A percentile compares a stretch with the other conserved stretches of the same genome.
These are phyloP conservation scores for Raphanus raphanistrum DNA, from an alignment of 345 rosid genomes.

Conservation along the genomic window DNA sequence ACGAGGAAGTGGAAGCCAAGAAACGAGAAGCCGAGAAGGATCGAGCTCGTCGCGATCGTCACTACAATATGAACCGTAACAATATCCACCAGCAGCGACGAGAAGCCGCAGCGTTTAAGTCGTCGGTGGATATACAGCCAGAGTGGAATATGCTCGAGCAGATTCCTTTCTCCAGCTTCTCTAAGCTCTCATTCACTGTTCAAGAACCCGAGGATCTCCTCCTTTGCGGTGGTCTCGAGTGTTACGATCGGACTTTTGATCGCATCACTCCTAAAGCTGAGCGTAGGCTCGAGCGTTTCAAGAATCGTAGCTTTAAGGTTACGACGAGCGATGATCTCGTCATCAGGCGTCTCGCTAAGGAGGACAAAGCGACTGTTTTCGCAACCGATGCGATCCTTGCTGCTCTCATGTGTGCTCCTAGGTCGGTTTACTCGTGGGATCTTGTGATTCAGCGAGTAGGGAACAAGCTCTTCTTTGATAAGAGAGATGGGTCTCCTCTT, in stretches of 20 bases:
- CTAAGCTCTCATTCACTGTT: background rate
- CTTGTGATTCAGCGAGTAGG: slow-evolving; percentile 90
- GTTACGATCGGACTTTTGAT: slow-evolving; percentile 66
- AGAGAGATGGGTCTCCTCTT: slow-evolving; percentile 87
- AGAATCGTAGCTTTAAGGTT: slow-evolving; percentile 84
- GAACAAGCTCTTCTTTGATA: slow-evolving; percentile 84
- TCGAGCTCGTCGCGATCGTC: background rate
- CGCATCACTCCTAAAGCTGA: slow-evolving; percentile 82
- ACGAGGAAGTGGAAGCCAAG: background rate
- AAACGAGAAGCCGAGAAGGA: background rate
- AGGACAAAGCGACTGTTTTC: slow-evolving; percentile 91
- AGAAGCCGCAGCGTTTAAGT: background rate
- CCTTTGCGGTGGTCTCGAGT: slow-evolving; percentile 48
- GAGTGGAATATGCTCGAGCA: slow-evolving; percentile 8
- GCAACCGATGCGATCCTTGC: slow-evolving; percentile 85
- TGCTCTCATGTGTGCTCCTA: slow-evolving; percentile 82
- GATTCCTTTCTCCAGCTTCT: background rate
- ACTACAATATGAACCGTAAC: background rate
- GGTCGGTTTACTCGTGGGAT: slow-evolving; percentile 98
- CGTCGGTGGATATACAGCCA: background rate
- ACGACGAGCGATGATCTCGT: slow-evolving; percentile 93
- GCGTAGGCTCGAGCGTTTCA: slow-evolving; percentile 81
- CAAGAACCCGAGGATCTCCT: background rate
- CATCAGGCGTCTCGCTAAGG: slow-evolving; percentile 78
- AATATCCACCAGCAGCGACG: background rate